Evolutionary conservation across 106 monocot species (phyloP).

Genomic region (Triglochin maritima): DNA sequence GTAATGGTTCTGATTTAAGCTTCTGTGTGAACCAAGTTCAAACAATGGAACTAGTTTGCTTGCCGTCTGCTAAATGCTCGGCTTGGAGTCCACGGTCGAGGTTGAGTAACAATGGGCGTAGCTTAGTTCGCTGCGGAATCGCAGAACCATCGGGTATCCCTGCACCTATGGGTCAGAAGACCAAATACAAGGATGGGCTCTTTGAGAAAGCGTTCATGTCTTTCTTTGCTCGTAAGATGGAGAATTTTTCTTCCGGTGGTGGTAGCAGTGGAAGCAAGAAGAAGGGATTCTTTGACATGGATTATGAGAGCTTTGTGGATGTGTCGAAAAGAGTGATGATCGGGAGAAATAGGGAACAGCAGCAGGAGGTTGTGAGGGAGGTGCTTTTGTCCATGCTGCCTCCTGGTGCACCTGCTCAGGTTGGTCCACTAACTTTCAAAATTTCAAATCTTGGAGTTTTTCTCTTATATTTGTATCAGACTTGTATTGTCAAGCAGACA

Average conservation of each 20-base stretch:
- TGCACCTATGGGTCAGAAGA: constrained; percentile 92
- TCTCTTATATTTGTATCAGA: no score
- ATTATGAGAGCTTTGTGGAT: constrained; percentile 92
- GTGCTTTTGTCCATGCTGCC: constrained; percentile 94
- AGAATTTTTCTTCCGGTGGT: constrained; percentile 46
- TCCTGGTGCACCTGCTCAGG: constrained; percentile 87
- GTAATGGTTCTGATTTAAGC: not conserved
- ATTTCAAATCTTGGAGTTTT: no score
- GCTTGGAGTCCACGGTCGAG: not conserved
- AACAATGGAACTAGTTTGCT: constrained; percentile 24
- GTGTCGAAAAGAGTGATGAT: constrained; percentile 71
- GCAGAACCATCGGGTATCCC: constrained; percentile 53
- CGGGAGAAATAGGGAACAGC: constrained; percentile 61
- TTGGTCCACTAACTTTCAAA: not conserved
- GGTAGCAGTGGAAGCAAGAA: constrained; percentile 1
- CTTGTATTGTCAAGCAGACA: no score
- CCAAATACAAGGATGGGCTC: constrained; percentile 60
- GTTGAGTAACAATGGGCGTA: not conserved
- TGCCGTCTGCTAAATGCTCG: constrained; percentile 9
- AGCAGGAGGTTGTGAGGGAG: constrained; percentile 84
- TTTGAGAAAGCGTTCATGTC: constrained; percentile 83
- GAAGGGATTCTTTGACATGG: constrained; percentile 48
- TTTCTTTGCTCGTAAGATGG: constrained; percentile 87
- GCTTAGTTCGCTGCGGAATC: constrained; percentile 35
- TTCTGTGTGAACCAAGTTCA: not conserved